phyloP scores from a whole-genome alignment of 805 yeast genomes.

The Kazachstania bromeliacearum region DNA sequence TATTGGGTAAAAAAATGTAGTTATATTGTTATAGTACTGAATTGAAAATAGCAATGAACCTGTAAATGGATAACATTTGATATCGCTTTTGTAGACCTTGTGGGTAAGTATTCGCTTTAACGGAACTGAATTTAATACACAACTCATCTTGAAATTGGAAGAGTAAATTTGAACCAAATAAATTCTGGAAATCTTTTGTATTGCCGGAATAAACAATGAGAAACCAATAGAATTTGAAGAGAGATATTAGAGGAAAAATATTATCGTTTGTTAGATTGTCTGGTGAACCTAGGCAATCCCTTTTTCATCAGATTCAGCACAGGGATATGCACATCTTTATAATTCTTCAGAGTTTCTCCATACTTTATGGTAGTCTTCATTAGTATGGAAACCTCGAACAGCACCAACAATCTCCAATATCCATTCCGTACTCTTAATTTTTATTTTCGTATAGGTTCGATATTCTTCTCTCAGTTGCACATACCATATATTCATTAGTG shows the following conservation, averaged over 20 bases:
- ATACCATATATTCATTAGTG: no score
- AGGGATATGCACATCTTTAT: conserved; percentile 40
- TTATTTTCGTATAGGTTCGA: no score
- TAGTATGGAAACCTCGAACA: conserved; percentile 69
- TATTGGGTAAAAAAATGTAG: conserved; percentile 52
- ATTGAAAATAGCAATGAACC: conserved; percentile 49
- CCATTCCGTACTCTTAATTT: no score
- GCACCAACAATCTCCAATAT: conserved; percentile 83
- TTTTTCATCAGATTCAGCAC: conserved; percentile 59
- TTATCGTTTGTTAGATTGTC: conserved; percentile 28
- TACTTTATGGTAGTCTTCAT: conserved; percentile 63
- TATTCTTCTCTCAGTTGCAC: no score
- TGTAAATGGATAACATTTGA: conserved; percentile 70
- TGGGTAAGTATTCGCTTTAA: conserved; percentile 50
- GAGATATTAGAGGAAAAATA: conserved; percentile 33
- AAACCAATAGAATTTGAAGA: conserved; percentile 37
- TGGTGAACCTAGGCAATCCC: conserved; percentile 39
- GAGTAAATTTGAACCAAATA: conserved; percentile 48
- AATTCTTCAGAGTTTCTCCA: conserved; percentile 68
- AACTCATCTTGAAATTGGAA: conserved; percentile 48
- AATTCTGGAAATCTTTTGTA: conserved; percentile 60
- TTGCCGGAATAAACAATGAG: conserved; percentile 55
- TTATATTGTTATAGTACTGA: conserved; percentile 53
- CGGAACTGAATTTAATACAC: conserved; percentile 68
- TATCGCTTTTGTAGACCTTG: conserved; percentile 78